A percentile compares a stretch with the other conserved stretches of the same genome.
Conservation (phyloP, 371 early-diverging fungal genomes). For the Mortierella sp. region DNA sequence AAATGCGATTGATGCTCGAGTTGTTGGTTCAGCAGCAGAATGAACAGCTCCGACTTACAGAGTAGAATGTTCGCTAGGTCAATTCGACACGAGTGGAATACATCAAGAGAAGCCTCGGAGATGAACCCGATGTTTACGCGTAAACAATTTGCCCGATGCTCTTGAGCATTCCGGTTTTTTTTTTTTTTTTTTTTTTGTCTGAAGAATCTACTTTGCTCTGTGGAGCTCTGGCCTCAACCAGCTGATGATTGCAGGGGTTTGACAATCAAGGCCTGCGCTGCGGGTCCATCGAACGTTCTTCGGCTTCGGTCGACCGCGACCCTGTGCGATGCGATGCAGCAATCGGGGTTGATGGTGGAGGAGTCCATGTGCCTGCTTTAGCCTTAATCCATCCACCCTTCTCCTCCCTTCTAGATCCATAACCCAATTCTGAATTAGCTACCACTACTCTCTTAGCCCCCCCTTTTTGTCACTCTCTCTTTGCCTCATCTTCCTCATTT, state of each 20-base stretch:
- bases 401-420: background rate
- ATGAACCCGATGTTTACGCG: conserved; percentile 17
- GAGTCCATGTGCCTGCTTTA: background rate
- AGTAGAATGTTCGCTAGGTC: conserved; percentile 8
- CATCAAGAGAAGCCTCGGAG: conserved; percentile 19
- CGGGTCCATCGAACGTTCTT: background rate
- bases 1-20: conserved; percentile 13
- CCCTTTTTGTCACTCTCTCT: background rate
- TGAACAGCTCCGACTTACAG: background rate
- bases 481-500: background rate
- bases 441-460: background rate
- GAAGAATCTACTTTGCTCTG: too few relatives aligned
- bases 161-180: background rate
- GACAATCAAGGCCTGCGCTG: too few relatives aligned
- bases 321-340: background rate
- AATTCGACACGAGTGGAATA: conserved; percentile 6
- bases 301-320: background rate
- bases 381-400: background rate
- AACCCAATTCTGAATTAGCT: too few relatives aligned
- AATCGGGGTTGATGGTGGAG: background rate
- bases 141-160: conserved; percentile 12
- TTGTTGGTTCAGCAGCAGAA: conserved; percentile 12
- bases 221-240: too few relatives aligned
- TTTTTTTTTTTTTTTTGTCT: background rate
- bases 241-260: too few relatives aligned